Percentiles rank a stretch among this genome's conserved stretches.
Conservation (phyloP, 2,329 filamentous ascomycete genomes). For the Aspergillus eucalypticola region DNA sequence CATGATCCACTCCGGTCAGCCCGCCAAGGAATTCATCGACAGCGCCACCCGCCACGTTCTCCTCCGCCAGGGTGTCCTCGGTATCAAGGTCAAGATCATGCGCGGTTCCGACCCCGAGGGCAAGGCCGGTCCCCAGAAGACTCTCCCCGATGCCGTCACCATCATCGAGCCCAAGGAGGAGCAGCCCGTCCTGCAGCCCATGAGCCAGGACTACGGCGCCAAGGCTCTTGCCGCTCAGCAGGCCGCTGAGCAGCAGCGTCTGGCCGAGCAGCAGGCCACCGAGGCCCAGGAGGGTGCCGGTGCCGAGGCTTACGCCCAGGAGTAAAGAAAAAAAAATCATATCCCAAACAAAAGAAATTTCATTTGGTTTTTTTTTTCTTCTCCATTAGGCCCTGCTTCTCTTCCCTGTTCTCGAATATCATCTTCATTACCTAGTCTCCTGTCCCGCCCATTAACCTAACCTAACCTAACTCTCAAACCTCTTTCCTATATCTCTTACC, state of each 20-base stretch:
- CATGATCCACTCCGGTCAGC: slow-evolving; percentile 99
- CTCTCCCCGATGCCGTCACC: slow-evolving; percentile 96
- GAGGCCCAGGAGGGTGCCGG: slow-evolving; percentile 48
- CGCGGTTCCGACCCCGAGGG: slow-evolving; percentile 98
- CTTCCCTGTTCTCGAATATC: slow-evolving; percentile 15
- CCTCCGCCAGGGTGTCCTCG: slow-evolving; percentile 98
- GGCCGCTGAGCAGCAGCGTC: slow-evolving; percentile 56
- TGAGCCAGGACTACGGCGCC: slow-evolving; percentile 97
- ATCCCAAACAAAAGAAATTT: not conserved
- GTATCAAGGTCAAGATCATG: slow-evolving; percentile 99
- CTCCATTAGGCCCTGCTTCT: slow-evolving; percentile 29
- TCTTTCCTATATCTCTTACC: slow-evolving; percentile 30
- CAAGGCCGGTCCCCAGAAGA: slow-evolving; percentile 97
- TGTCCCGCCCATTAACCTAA: slow-evolving; percentile 23
- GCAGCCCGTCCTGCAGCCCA: slow-evolving; percentile 88
- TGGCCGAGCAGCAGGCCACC: slow-evolving; percentile 58
- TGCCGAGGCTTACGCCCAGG: slow-evolving; percentile 48
- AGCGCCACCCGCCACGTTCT: slow-evolving; percentile 97
- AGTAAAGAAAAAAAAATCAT: slow-evolving; percentile 35
- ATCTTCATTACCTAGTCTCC: slow-evolving; percentile 14
- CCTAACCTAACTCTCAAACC: slow-evolving; percentile 6
- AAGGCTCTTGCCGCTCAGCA: slow-evolving; percentile 72
- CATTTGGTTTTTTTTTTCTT: slow-evolving; percentile 27
- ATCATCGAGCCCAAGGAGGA: slow-evolving; percentile 99
- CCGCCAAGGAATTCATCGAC: slow-evolving; percentile 99